Conservation (phyloP, 2,329 filamentous ascomycete species). For the Nannizziopsis barbatae region DNA sequence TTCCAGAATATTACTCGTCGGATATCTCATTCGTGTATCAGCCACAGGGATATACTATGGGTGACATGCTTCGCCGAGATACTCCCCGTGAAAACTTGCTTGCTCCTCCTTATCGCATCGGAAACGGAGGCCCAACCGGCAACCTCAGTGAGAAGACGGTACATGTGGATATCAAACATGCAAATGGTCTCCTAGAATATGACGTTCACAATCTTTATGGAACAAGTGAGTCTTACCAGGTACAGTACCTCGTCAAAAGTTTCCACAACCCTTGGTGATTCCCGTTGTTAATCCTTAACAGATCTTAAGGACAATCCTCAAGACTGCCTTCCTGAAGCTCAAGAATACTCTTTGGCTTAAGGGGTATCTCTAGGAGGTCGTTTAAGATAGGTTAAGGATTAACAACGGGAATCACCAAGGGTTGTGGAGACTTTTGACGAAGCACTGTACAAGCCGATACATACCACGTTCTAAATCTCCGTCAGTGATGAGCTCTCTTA, state of each 20-base stretch:
- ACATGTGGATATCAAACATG: constrained; percentile 53
- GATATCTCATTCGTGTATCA: not conserved
- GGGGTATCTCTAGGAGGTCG: no score
- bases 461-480: constrained; percentile 16
- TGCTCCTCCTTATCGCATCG: constrained; percentile 62
- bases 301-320: no score
- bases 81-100: constrained; percentile 50
- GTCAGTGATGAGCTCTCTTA: constrained; percentile 4
- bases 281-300: no score
- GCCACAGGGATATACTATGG: not conserved
- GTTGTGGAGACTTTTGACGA: no score
- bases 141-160: constrained; percentile 1
- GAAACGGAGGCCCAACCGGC: constrained; percentile 1
- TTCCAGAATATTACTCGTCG: not conserved
- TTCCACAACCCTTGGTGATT: no score
- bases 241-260: no score
- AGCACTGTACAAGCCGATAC: constrained; percentile 65
- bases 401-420: no score
- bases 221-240: constrained; percentile 57
- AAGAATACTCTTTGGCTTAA: no score
- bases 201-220: constrained; percentile 75
- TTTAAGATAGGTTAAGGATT: no score
- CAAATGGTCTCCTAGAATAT: constrained; percentile 62
- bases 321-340: no score
- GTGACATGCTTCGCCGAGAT: not conserved